Conservation (phyloP, 1,284 basidiomycete species). For the Boletus mariae region DNA sequence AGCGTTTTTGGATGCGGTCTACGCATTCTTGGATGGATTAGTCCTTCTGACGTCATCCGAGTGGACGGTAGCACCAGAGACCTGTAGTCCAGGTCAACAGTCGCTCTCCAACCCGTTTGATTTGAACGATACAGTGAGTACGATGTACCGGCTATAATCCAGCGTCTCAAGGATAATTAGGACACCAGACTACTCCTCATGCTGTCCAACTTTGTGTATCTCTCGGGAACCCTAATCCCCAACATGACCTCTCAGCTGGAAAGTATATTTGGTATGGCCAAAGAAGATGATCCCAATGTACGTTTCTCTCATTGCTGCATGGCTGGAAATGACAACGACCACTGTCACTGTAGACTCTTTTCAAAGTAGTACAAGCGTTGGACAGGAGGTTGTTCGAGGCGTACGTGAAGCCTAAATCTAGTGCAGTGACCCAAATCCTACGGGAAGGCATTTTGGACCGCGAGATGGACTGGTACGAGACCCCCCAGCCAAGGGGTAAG, state of each 20-base stretch:
- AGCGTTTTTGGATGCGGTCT: constrained; percentile 84
- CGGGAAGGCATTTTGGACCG: constrained; percentile 76
- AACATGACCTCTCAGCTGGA: constrained; percentile 80
- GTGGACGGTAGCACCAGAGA: constrained; percentile 46
- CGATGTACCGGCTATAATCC: neutral
- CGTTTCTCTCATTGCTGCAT: constrained; percentile 10
- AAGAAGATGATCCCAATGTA: constrained; percentile 75
- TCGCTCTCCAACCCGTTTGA: constrained; percentile 35
- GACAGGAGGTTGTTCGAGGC: constrained; percentile 87
- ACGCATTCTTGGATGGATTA: constrained; percentile 88
- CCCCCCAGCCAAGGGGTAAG: constrained; percentile 82
- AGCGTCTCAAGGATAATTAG: constrained; percentile 38
- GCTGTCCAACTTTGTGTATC: constrained; percentile 83
- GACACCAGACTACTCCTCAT: constrained; percentile 87
- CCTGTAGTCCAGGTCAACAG: constrained; percentile 10
- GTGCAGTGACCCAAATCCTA: constrained; percentile 65
- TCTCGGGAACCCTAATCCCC: constrained; percentile 71
- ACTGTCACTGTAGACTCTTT: constrained; percentile 52
- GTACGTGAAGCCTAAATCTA: constrained; percentile 78
- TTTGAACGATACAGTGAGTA: constrained; percentile 57
- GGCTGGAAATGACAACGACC: constrained; percentile 2
- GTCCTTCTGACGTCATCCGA: constrained; percentile 80
- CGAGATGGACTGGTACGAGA: constrained; percentile 88
- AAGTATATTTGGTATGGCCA: constrained; percentile 69
- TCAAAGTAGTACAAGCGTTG: constrained; percentile 76